Evolutionary conservation across 768 basidiomycete species (phyloP), one percentile per base, ranked within the genome.

Genomic region (Podaxis rugospora): DNA sequence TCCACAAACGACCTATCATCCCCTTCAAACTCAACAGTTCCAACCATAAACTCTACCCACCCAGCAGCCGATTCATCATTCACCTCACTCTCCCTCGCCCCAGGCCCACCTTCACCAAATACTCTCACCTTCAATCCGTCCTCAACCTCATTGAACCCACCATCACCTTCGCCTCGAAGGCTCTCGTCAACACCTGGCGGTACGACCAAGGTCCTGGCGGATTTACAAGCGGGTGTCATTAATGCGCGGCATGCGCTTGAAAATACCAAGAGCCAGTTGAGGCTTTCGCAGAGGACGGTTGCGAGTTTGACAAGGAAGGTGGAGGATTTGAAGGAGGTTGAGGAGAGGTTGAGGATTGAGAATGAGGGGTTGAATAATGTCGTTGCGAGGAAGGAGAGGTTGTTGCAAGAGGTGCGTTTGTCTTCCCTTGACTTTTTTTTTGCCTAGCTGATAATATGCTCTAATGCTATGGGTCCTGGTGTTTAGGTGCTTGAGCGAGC

Each of bases 321-420:
- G 25, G 93, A 95, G 70, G 93, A 95, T 71, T 71, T 94, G 70
- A 94, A 93, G 70, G 93, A 95, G 70, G 88, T 85, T 2, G 80
- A 92, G 64, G 93, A 95, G 71, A 78, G 93, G 51, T 73, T 94
- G 64, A 74, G 92, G 59, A 69, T 92, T 53, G 93, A 95, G 74
- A 95, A 93, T 66, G 93, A 95, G 69, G 89, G 89, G 2, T 71
- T 95, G 65, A 93, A 93, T 67, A 92, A 92, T 63, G 92, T 94
- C 16, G 89, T 95, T 23, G 84, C 91, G 28, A 79, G 93, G 62
- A 95, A 95, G 70, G 93, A 95, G 74, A 80, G 93, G 64, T 66
- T 94, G 57, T 72, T 93, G 63, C 93, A 95, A 74, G 93, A 95
- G 79, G 90, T 90, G 64, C 59, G 77, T 6, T 18, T 2, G 40